Evolutionary conservation across 805 yeast species (phyloP).

Genomic region (Helenozyma rhizophorensis): DNA sequence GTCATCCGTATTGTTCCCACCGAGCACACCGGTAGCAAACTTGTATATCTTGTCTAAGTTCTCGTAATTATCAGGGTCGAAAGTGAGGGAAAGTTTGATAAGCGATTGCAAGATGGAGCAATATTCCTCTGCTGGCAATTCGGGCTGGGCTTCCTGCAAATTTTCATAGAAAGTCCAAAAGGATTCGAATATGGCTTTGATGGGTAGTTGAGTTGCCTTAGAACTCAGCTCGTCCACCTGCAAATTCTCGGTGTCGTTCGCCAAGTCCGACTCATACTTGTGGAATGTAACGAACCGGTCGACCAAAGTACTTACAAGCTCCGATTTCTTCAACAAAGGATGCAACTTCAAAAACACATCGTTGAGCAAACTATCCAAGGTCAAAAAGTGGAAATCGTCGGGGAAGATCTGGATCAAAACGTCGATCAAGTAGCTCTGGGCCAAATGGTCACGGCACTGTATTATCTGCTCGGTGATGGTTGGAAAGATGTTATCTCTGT

Average conservation of each 20-base stretch:
- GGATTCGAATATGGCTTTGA: conserved; percentile 47
- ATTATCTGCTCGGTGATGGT: conserved; percentile 81
- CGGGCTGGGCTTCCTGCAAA: conserved; percentile 55
- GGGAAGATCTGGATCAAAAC: conserved; percentile 94
- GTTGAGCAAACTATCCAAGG: conserved; percentile 60
- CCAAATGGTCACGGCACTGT: conserved; percentile 86
- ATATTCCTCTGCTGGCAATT: conserved; percentile 62
- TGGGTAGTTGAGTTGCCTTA: conserved; percentile 2
- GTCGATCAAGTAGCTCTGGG: conserved; percentile 88
- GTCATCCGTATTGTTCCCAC: conserved; percentile 9
- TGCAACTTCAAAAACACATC: conserved; percentile 61
- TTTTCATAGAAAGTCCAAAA: conserved; percentile 64
- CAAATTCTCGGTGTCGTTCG: conserved; percentile 3
- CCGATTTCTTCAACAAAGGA: conserved; percentile 65
- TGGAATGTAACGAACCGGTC: conserved; percentile 60
- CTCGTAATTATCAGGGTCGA: conserved; percentile 57
- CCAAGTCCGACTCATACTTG: conserved; percentile 25
- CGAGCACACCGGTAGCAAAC: conserved; percentile 37
- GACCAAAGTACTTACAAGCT: conserved; percentile 64
- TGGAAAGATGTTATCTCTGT: conserved; percentile 62
- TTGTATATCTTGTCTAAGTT: conserved; percentile 60
- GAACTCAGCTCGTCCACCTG: conserved; percentile 1
- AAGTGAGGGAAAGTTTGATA: conserved; percentile 57
- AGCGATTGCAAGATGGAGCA: conserved; percentile 63
- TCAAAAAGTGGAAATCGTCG: conserved; percentile 78